Base-by-base conservation (phyloP, 139 green algal genomes). In the Chlamydomonas incerta region DNA sequence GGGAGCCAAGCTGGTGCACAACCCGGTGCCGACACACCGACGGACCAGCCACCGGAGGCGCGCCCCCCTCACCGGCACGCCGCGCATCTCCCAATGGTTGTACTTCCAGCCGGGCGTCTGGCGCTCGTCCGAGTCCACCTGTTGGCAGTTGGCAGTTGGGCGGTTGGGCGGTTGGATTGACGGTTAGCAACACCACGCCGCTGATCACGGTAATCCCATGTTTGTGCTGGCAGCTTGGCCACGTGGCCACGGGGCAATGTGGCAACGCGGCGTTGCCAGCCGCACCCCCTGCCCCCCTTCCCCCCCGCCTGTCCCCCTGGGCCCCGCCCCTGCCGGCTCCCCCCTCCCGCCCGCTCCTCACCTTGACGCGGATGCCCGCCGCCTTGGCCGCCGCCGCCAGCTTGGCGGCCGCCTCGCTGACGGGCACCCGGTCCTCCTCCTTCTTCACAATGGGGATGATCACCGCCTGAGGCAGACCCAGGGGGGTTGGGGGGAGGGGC, bases 31-130 rank as follows among this genome's bases (percentile, higher is more conserved):
- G 8, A 50, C 41, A 13, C 41, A 50, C 41, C 41, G 8, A 50
- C 41, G 5, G 41, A 50, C 41, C 41, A 50, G 6, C 41, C 5
- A 50, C 41, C 41, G 8, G 8, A n/a, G n/a, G n/a, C n/a, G 6
- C 41, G 8, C 23, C 60, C 3, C 23, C 17, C 75, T 47, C 63
- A 85, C 79, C 4, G 95, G 97, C 77, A 97, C 93, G 0, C 92
- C 95, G 92, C 97, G 98, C 94, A 99, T 96, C 92, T 99, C 98
- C 90, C 94, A 99, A 91, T 96, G 91, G 91, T 98, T 98, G 93
- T 98, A 99, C 87, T 98, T 99, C 93, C 94, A 99, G 52, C 98
- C 98, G 6, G 98, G 98, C 0, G 92, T 97, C 82, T 95, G 95
- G 55, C 92, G 90, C 23, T 92, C 81, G 35, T 89, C 87, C 37